phyloP scores from a whole-genome alignment of 1,139 yeast species.

The Taphrina communis region DNA sequence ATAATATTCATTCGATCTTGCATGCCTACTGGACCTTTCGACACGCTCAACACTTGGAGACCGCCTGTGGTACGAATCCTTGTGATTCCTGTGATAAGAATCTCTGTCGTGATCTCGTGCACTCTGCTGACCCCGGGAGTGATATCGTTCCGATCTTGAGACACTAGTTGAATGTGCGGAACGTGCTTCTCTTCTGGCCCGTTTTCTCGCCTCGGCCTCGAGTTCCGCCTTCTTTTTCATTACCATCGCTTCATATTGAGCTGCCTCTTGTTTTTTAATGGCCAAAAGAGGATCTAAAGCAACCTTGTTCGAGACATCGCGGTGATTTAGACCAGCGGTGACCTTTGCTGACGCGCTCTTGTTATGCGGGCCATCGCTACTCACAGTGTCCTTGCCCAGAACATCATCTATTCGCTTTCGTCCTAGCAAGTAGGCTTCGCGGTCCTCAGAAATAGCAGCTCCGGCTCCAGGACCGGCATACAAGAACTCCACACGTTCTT shows the following conservation, averaged over 20 bases:
- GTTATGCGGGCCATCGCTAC: slow-evolving; percentile 47
- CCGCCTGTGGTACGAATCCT: neutral
- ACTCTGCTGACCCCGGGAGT: slow-evolving; percentile 2
- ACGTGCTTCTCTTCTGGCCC: slow-evolving; percentile 27
- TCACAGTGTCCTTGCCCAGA: slow-evolving; percentile 44
- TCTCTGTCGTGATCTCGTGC: neutral
- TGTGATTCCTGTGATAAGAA: slow-evolving; percentile 10
- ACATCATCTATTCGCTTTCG: slow-evolving; percentile 57
- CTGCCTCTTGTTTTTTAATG: slow-evolving; percentile 57
- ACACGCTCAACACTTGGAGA: neutral
- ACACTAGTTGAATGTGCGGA: neutral
- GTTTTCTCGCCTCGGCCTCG: slow-evolving; percentile 42
- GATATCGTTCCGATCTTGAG: slow-evolving; percentile 4
- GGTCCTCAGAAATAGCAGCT: slow-evolving; percentile 49
- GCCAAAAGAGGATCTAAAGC: slow-evolving; percentile 65
- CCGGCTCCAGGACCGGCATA: slow-evolving; percentile 59
- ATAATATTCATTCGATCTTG: neutral
- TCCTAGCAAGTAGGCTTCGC: slow-evolving; percentile 61
- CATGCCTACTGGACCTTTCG: neutral
- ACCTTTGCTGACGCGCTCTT: slow-evolving; percentile 44
- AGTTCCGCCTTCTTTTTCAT: slow-evolving; percentile 43
- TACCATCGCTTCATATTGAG: slow-evolving; percentile 44
- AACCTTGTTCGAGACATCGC: slow-evolving; percentile 49
- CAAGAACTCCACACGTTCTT: slow-evolving; percentile 80
- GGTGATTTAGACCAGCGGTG: slow-evolving; percentile 43